Evolutionary conservation across 257 asterid species (phyloP).

Genomic region (Fraxinus anomala): DNA sequence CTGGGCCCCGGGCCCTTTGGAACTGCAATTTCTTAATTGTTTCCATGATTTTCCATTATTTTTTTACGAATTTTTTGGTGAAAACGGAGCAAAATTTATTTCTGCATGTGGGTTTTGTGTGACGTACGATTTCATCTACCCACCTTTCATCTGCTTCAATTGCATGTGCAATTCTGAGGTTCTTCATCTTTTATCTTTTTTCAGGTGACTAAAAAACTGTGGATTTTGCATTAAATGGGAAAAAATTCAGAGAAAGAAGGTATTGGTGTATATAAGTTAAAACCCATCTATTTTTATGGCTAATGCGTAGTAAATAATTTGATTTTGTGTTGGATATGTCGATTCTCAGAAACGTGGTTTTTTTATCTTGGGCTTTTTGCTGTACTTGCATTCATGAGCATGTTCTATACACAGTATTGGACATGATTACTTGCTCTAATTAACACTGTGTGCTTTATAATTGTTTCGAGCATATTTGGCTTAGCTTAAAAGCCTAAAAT

Average conservation of each 20-base stretch:
- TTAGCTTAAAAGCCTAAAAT: not conserved
- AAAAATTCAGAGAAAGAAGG: not conserved
- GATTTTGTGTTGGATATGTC: not conserved
- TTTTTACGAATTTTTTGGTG: not conserved
- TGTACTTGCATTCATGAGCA: no score
- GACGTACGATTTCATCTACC: not conserved
- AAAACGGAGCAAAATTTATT: not conserved
- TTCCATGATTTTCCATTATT: not conserved
- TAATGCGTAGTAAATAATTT: not conserved
- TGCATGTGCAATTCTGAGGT: not conserved
- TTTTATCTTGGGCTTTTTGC: not conserved
- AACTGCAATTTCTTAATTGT: no score
- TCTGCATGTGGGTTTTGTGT: not conserved
- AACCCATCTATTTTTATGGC: not conserved
- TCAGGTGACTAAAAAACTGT: not conserved
- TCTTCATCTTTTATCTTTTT: not conserved
- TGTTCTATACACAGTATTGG: not conserved
- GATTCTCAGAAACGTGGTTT: not conserved
- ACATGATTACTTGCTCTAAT: not conserved
- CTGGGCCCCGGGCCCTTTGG: not conserved
- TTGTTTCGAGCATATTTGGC: not conserved
- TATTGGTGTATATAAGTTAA: no score
- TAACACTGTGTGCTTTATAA: no score
- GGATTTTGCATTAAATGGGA: not conserved
- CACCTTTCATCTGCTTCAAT: not conserved